These are phyloP conservation scores for Hydrangea macrophylla DNA, from an alignment of 148 eudicot species.

Conservation along the genomic window DNA sequence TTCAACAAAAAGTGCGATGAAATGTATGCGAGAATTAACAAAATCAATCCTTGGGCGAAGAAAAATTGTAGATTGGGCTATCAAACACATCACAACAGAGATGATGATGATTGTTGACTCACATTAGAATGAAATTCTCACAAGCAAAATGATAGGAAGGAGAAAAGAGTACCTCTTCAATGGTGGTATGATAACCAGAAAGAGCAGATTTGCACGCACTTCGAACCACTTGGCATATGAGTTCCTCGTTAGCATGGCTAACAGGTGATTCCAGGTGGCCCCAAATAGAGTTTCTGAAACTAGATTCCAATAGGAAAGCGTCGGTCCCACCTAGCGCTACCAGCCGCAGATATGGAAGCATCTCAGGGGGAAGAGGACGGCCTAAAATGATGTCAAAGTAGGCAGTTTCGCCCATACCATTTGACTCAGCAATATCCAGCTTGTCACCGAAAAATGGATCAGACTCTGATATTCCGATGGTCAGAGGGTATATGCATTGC, in stretches of 20 bases:
- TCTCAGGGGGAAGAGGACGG: slow-evolving; percentile 57
- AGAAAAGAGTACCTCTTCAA: slow-evolving; percentile 62
- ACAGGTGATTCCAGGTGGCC: slow-evolving; percentile 75
- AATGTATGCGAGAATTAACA: background rate
- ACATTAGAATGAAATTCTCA: background rate
- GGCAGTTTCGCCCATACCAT: slow-evolving; percentile 68
- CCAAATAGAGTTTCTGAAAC: slow-evolving; percentile 78
- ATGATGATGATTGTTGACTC: background rate
- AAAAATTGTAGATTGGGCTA: background rate
- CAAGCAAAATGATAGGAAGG: background rate
- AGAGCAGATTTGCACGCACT: slow-evolving; percentile 75
- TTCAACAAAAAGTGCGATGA: no score
- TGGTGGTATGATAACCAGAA: slow-evolving; percentile 66
- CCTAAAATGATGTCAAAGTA: slow-evolving; percentile 78
- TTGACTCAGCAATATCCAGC: slow-evolving; percentile 82
- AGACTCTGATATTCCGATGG: slow-evolving; percentile 76
- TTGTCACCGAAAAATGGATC: slow-evolving; percentile 84
- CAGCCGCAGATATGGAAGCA: slow-evolving; percentile 83
- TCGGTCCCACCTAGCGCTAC: slow-evolving; percentile 81
- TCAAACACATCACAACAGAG: background rate
- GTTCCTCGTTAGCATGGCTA: slow-evolving; percentile 80
- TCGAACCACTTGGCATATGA: slow-evolving; percentile 68
- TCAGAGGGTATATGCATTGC: slow-evolving; percentile 74
- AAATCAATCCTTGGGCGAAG: background rate
- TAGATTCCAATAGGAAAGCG: slow-evolving; percentile 82